A percentile compares a stretch with the other conserved stretches of the same genome.
Conservation (phyloP, 2,329 filamentous ascomycete genomes). For the Aureobasidium pullulans region DNA sequence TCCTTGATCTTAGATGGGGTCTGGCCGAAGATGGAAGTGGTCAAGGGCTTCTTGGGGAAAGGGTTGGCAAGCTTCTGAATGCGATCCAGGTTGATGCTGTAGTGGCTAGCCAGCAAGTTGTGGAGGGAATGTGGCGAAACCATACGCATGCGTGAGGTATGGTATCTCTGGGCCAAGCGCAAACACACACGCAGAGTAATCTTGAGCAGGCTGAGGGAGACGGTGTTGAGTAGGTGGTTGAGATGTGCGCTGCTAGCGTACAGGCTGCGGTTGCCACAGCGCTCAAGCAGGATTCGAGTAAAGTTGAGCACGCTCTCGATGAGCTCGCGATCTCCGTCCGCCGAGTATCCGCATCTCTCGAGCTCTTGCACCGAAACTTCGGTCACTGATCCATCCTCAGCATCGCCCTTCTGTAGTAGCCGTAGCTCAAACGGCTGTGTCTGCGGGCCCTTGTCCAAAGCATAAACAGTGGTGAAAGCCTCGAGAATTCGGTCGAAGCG, state of each 20-base stretch:
- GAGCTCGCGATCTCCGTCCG: slow-evolving; percentile 73
- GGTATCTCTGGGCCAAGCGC: slow-evolving; percentile 85
- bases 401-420: slow-evolving; percentile 54
- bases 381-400: slow-evolving; percentile 27
- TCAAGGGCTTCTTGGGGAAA: slow-evolving; percentile 59
- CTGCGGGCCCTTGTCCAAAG: slow-evolving; percentile 73
- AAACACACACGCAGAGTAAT: slow-evolving; percentile 72
- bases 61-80: slow-evolving; percentile 77
- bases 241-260: slow-evolving; percentile 90
- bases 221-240: slow-evolving; percentile 82
- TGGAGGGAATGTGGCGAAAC: slow-evolving; percentile 39
- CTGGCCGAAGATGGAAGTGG: slow-evolving; percentile 47
- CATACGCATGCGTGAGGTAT: slow-evolving; percentile 75
- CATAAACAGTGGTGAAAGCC: slow-evolving; percentile 71
- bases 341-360: slow-evolving; percentile 47
- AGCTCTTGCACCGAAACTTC: slow-evolving; percentile 30
- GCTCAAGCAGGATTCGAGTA: slow-evolving; percentile 79
- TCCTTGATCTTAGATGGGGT: slow-evolving; percentile 70
- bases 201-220: slow-evolving; percentile 70
- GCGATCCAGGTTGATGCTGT: slow-evolving; percentile 63
- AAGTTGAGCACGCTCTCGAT: slow-evolving; percentile 76
- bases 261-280: slow-evolving; percentile 92
- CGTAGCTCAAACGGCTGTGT: slow-evolving; percentile 63
- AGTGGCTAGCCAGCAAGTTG: slow-evolving; percentile 75
- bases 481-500: slow-evolving; percentile 87